A percentile compares a stretch with the other conserved stretches of the same genome.
These are phyloP conservation scores for Medicago truncatula DNA, from an alignment of 306 rosid genomes.

Conservation along the genomic window DNA sequence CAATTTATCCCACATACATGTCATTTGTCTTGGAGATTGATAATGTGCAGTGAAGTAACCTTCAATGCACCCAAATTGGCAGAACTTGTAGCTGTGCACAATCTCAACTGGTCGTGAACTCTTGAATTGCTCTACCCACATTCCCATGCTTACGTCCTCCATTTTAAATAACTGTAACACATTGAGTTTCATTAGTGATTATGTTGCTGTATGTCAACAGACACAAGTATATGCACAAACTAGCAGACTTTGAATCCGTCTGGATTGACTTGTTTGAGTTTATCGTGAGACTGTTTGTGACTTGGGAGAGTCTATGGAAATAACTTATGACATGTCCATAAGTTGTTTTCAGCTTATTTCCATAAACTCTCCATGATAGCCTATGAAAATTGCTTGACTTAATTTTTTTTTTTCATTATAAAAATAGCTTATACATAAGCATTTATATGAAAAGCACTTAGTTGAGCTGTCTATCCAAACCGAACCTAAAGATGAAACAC, in stretches of 20 bases:
- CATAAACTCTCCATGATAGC: neutral
- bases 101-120: conserved; percentile 53
- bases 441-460: too few species aligned
- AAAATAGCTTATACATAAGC: too few species aligned
- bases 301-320: neutral
- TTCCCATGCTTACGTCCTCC: conserved; percentile 90
- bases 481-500: neutral
- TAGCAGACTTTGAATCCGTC: neutral
- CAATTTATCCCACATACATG: conserved; percentile 25
- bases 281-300: neutral
- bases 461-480: neutral
- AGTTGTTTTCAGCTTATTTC: neutral
- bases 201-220: neutral
- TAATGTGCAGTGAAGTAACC: conserved; percentile 73
- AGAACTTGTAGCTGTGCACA: conserved; percentile 63
- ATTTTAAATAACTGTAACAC: conserved; percentile 65
- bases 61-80: conserved; percentile 78
- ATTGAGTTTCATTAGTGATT: neutral
- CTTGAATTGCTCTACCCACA: conserved; percentile 81
- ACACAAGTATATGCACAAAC: neutral
- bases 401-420: too few species aligned
- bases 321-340: neutral
- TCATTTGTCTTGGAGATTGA: conserved; percentile 81
- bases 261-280: neutral
- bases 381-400: neutral